Percentiles rank a stretch among this genome's conserved stretches.
Conservation (phyloP, 75 land plant species). For the Pinus albicaulis region DNA sequence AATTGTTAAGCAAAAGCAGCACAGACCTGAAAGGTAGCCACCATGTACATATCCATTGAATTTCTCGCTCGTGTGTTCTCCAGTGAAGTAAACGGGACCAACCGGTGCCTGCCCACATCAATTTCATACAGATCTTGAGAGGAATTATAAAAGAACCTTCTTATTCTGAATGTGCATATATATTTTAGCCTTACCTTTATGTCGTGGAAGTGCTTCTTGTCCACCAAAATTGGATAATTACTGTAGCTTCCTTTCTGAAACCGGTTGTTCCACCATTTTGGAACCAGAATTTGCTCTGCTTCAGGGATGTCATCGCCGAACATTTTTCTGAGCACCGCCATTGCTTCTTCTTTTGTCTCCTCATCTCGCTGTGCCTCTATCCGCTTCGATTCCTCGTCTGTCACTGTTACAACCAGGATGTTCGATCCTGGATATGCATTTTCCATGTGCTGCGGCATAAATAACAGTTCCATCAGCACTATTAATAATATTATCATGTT, state of each 20-base stretch:
- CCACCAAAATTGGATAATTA: constrained; percentile 48
- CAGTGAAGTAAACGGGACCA: constrained; percentile 48
- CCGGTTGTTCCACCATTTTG: constrained; percentile 50
- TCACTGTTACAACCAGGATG: constrained; percentile 57
- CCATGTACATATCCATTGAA: constrained; percentile 79
- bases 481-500: no score
- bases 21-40: constrained; percentile 38
- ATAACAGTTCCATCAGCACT: neutral
- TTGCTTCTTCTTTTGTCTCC: constrained; percentile 43
- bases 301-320: constrained; percentile 58
- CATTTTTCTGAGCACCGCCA: constrained; percentile 57
- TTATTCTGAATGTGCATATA: no score
- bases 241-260: constrained; percentile 51
- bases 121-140: neutral
- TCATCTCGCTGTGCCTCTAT: constrained; percentile 62
- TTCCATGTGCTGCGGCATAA: constrained; percentile 46
- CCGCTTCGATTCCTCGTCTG: constrained; percentile 72
- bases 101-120: constrained; percentile 46
- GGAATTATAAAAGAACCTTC: no score
- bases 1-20: no score
- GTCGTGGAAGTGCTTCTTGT: neutral
- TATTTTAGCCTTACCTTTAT: neutral
- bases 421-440: constrained; percentile 55
- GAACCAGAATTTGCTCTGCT: constrained; percentile 50
- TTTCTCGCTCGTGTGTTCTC: constrained; percentile 55